Base-by-base conservation (phyloP, 2,329 filamentous ascomycete genomes). In the Thielaviopsis ethacetica region DNA sequence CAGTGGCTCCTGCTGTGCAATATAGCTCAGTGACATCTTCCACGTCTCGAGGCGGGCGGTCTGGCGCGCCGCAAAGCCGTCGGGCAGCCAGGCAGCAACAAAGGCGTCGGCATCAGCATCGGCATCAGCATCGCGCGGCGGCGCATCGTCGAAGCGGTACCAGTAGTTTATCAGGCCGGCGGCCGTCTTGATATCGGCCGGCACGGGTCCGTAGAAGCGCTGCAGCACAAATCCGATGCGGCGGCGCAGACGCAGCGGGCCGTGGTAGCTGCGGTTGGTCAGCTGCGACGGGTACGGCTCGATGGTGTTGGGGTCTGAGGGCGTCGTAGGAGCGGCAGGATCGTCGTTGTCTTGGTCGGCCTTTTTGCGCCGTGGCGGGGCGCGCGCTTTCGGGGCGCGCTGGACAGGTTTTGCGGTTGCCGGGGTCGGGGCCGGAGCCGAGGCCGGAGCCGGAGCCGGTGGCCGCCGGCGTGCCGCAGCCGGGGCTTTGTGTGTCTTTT, bases 91-190 rank as follows among this genome's bases (percentile, higher is more conserved):
- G 1, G 63, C 63, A 26, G 62, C 63, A 13, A 56, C 54, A 19
- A 62, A 59, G 3, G 61, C 58, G 2, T 34, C 10, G 54, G 27
- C 1, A 59, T 34, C 24, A 61, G 59, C 15, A 49, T n/a, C n/a
- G n/a, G n/a, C 26, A 27, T 34, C 30, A 12, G 10, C 10, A 9
- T 34, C 30, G 30, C 30, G 53, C 2, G 60, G 62, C 7, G 64
- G 65, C 26, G 72, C 67, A 30, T 69, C 67, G 15, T 67, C 65
- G 56, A 67, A 67, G 5, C 67, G 65, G 19, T 68, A 66, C 65
- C 69, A 71, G 15, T 69, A 67, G 21, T 63, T 62, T 24, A 66
- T 60, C 53, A 66, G 50, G 52, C 56, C 59, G 1, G 58, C 62
- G 12, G 65, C 64, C 5, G 61, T 55, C n/a, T 59, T 59, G 13